Conservation (phyloP, 2,329 filamentous ascomycete genomes). For the Neonectria magnoliae region DNA sequence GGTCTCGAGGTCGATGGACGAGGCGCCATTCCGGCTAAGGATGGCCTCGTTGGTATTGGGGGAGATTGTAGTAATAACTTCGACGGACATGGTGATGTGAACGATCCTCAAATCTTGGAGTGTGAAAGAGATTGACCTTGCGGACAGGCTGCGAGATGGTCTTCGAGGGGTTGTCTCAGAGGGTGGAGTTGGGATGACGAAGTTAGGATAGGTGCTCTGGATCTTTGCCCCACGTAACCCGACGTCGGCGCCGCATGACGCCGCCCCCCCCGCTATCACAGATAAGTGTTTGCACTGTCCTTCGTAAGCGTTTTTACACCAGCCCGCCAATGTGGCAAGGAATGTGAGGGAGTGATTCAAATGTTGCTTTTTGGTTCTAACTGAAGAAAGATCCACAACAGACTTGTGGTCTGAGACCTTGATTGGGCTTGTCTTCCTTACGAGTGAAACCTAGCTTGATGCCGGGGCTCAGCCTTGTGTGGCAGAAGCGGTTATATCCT, state of each 20-base stretch:
- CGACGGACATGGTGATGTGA: slow-evolving; percentile 65
- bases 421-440: no score
- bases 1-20: slow-evolving; percentile 73
- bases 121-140: not conserved
- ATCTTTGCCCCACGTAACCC: slow-evolving; percentile 42
- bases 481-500: no score
- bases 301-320: slow-evolving; percentile 7
- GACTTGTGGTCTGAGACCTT: not conserved
- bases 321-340: not conserved
- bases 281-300: slow-evolving; percentile 8
- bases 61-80: slow-evolving; percentile 82
- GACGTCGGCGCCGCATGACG: slow-evolving; percentile 38
- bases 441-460: no score
- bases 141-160: slow-evolving; percentile 8
- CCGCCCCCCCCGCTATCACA: slow-evolving; percentile 36
- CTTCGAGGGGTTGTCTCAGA: slow-evolving; percentile 30
- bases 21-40: slow-evolving; percentile 79
- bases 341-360: not conserved
- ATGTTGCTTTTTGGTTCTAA: not conserved
- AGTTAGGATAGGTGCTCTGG: slow-evolving; percentile 26
- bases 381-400: not conserved
- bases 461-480: no score
- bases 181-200: slow-evolving; percentile 38
- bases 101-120: slow-evolving; percentile 1
- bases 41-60: slow-evolving; percentile 88